Evolutionary conservation across 2,329 filamentous ascomycete species (phyloP), one percentile per base, ranked within the genome.

Genomic region (Alternaria hordeiaustralica): DNA sequence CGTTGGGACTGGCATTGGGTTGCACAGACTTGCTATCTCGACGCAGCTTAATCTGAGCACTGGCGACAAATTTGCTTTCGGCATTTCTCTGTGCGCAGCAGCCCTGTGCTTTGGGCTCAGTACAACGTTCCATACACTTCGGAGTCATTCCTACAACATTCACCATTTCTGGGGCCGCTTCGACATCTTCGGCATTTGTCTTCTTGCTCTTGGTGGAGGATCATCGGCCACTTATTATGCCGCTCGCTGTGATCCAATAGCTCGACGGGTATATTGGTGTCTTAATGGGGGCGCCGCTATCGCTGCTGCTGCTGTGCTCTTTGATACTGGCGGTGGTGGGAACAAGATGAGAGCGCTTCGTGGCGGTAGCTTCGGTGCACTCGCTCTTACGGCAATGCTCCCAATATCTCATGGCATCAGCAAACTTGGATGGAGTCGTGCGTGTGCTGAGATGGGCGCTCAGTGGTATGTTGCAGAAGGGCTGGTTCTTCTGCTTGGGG

Each of bases 111-210:
- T 50, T 11, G 26, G 26, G 6, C 26, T 50, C 26, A 50, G 26
- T 3, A 11, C 47, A 25, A 50, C 26, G n/a, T 77, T 77, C 20
- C 71, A 77, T 23, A 77, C 71, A 11, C 58, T 75, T 5, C 60
- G 72, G 43, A 77, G 73, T 53, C 74, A 76, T 47, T 78, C 73
- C 2, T 75, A 75, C 55, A 68, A 73, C 13, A 65, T 75, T 23
- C 70, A 77, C 47, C 69, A 75, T 54, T 64, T 71, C 49, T 75
- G 72, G 72, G 72, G 70, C 11, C 62, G 64, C 30, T 67, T 77
- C 66, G 75, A 77, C 53, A 73, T 77, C 13, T 61, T 76, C 20
- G 70, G 75, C 2, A 76, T 76, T 6, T 74, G 5, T 72, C 74
- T 49, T 45, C 60, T 50, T 0, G 47, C 26, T 33, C 0, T 50